Percentiles rank a stretch among this genome's conserved stretches.
phyloP scores from a whole-genome alignment of 176 grass and related monocot species.

The Tillandsia fasciculata region DNA sequence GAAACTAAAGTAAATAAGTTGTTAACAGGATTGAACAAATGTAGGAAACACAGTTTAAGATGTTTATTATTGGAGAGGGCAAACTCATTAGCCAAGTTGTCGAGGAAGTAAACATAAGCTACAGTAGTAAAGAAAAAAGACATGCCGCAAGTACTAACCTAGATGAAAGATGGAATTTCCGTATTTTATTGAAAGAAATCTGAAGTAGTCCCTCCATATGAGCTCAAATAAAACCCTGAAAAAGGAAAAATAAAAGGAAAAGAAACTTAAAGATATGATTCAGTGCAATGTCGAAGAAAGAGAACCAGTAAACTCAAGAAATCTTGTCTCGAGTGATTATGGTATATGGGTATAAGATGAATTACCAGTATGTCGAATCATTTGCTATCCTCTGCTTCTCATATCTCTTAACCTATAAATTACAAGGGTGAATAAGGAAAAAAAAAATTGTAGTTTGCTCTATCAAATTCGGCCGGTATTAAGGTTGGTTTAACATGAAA shows the following conservation, averaged over 20 bases:
- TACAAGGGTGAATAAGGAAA: neutral
- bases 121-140: neutral
- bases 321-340: neutral
- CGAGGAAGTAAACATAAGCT: neutral
- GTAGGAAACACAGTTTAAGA: neutral
- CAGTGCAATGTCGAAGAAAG: neutral
- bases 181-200: constrained; percentile 80
- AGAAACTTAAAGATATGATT: neutral
- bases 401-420: constrained; percentile 64
- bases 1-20: neutral
- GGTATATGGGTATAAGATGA: neutral
- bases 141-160: constrained; percentile 17
- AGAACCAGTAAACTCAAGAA: neutral
- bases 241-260: constrained; percentile 9
- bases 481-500: constrained; percentile 1
- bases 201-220: constrained; percentile 99
- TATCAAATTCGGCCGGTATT: neutral
- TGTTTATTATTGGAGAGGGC: neutral
- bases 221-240: constrained; percentile 96
- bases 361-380: constrained; percentile 96
- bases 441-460: neutral
- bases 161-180: constrained; percentile 86
- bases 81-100: neutral
- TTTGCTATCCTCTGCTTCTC: constrained; percentile 79
- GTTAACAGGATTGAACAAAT: neutral